phyloP scores from a whole-genome alignment of 768 basidiomycete species.

The Pholiota conissans region DNA sequence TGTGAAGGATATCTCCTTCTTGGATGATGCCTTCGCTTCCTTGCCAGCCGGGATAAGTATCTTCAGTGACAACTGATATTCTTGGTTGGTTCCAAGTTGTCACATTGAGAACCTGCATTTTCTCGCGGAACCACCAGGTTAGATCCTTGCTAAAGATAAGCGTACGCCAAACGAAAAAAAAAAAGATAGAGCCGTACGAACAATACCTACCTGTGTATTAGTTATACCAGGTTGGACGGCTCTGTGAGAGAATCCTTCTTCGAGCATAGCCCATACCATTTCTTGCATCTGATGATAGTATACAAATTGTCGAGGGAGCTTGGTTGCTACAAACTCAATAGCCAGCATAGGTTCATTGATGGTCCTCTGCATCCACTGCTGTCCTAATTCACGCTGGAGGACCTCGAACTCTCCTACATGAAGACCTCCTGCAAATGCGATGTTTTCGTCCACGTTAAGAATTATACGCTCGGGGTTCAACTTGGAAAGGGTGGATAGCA shows the following conservation, averaged over 20 bases:
- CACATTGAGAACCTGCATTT: slow-evolving; percentile 45
- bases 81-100: slow-evolving; percentile 56
- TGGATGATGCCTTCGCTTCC: slow-evolving; percentile 40
- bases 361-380: slow-evolving; percentile 39
- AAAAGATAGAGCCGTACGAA: no score
- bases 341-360: slow-evolving; percentile 46
- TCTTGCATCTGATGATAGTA: slow-evolving; percentile 50
- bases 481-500: slow-evolving; percentile 33
- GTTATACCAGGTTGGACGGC: slow-evolving; percentile 43
- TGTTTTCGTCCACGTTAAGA: slow-evolving; percentile 44
- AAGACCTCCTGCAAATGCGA: slow-evolving; percentile 50
- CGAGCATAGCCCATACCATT: slow-evolving; percentile 50
- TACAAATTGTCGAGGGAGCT: slow-evolving; percentile 39
- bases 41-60: slow-evolving; percentile 42
- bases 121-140: slow-evolving; percentile 55
- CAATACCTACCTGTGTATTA: slow-evolving; percentile 35
- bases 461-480: slow-evolving; percentile 42
- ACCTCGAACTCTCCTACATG: slow-evolving; percentile 46
- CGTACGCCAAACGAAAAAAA: not conserved
- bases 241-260: slow-evolving; percentile 49
- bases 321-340: slow-evolving; percentile 46
- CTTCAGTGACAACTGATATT: slow-evolving; percentile 42
- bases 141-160: slow-evolving; percentile 38
- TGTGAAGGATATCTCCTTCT: slow-evolving; percentile 52
- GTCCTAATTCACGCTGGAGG: slow-evolving; percentile 36